A percentile compares a stretch with the other conserved stretches of the same genome.
Evolutionary conservation across 345 rosid genomes (phyloP).

Genomic region (Crucihimalaya himalaica): DNA sequence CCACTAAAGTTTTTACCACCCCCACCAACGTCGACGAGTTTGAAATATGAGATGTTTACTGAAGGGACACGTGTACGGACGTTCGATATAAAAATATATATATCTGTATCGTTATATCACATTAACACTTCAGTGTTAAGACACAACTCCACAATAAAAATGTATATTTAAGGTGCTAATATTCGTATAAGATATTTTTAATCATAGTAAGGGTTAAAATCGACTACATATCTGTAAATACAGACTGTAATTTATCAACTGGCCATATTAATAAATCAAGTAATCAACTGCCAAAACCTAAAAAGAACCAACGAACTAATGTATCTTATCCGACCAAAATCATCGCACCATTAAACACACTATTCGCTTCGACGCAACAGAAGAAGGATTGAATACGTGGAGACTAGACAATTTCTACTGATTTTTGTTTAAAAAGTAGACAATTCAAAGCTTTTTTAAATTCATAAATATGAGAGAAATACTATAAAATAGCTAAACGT

Average conservation of each 20-base stretch:
- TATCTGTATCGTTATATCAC: too few species aligned
- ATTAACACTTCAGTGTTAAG: too few species aligned
- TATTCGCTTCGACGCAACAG: not conserved
- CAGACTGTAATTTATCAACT: not conserved
- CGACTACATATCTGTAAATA: too few species aligned
- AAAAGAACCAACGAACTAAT: not conserved
- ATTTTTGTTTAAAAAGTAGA: conserved; percentile 8
- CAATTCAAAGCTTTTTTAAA: conserved; percentile 2
- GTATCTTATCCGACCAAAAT: not conserved
- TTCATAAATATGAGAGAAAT: not conserved
- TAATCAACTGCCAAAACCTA: not conserved
- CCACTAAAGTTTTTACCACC: not conserved
- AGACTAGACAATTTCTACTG: not conserved
- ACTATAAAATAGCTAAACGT: not conserved
- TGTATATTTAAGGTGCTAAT: too few species aligned
- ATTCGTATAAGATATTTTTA: too few species aligned
- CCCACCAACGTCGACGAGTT: not conserved
- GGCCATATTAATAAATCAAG: not conserved
- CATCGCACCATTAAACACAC: not conserved
- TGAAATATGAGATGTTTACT: not conserved
- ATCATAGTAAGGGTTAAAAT: too few species aligned
- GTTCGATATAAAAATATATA: too few species aligned
- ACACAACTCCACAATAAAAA: too few species aligned
- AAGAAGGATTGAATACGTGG: conserved; percentile 5
- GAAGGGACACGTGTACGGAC: not conserved